These are phyloP conservation scores for Mycena albidolilacea DNA, from an alignment of 768 basidiomycete genomes.

Conservation along the genomic window DNA sequence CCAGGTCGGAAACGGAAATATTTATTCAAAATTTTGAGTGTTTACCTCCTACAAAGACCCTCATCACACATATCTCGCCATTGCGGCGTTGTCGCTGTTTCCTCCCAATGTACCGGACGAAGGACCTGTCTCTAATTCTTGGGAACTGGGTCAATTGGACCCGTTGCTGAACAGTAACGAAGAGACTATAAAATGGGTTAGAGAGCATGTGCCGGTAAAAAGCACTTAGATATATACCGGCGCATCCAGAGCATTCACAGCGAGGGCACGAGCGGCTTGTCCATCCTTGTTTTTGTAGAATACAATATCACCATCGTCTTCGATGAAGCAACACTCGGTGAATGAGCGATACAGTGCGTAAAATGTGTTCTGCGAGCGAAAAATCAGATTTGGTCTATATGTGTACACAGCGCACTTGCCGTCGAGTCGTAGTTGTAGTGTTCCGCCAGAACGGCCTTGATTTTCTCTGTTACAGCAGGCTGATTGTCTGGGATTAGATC, in stretches of 20 bases:
- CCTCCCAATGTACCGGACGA: slow-evolving; percentile 57
- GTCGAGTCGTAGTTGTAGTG: slow-evolving; percentile 74
- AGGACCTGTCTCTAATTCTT: slow-evolving; percentile 53
- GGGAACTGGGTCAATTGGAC: slow-evolving; percentile 75
- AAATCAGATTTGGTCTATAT: background rate
- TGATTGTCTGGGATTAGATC: slow-evolving; percentile 59
- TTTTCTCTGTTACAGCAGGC: slow-evolving; percentile 60
- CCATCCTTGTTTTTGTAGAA: slow-evolving; percentile 71
- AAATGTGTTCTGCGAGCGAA: slow-evolving; percentile 41
- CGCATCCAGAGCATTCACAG: slow-evolving; percentile 20
- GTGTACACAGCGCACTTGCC: slow-evolving; percentile 47
- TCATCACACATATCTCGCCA: slow-evolving; percentile 93
- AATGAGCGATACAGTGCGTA: slow-evolving; percentile 72
- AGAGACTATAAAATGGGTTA: slow-evolving; percentile 79
- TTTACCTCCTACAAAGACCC: slow-evolving; percentile 71
- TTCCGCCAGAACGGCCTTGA: slow-evolving; percentile 65
- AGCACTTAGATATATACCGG: slow-evolving; percentile 6
- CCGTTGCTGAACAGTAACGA: slow-evolving; percentile 79
- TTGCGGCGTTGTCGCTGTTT: slow-evolving; percentile 85
- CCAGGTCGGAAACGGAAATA: slow-evolving; percentile 69
- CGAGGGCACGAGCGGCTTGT: slow-evolving; percentile 45
- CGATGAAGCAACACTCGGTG: slow-evolving; percentile 71
- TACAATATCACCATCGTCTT: slow-evolving; percentile 67
- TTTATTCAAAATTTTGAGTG: background rate
- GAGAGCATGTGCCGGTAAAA: slow-evolving; percentile 64